Conservation (phyloP, 2,329 filamentous ascomycete genomes). For the Arthrobotrys iridis region DNA sequence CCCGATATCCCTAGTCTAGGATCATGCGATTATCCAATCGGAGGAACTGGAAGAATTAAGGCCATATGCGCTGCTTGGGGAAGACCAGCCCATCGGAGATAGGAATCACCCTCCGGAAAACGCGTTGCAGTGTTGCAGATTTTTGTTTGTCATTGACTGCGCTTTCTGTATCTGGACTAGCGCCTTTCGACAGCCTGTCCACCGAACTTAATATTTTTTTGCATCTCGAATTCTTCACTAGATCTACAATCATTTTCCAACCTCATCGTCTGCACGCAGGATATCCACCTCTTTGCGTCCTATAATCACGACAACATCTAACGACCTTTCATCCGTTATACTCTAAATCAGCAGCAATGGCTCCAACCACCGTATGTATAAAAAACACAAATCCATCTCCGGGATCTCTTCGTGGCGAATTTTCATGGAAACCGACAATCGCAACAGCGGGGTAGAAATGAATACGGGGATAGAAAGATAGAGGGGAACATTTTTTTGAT, state of each 20-base stretch:
- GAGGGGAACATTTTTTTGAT: not conserved
- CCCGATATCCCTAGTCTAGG: no score
- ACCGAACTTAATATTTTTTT: slow-evolving; percentile 1
- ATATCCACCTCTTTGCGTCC: slow-evolving; percentile 59
- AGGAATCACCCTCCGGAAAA: not conserved
- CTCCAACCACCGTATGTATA: slow-evolving; percentile 51
- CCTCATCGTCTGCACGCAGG: slow-evolving; percentile 56
- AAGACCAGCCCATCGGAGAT: not conserved
- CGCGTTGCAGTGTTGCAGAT: slow-evolving; percentile 31
- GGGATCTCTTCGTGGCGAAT: no score
- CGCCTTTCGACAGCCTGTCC: not conserved
- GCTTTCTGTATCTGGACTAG: slow-evolving; percentile 38
- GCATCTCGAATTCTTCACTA: slow-evolving; percentile 16
- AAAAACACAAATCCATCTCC: not conserved
- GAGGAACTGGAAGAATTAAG: no score
- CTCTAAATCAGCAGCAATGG: slow-evolving; percentile 50
- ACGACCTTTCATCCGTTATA: slow-evolving; percentile 57
- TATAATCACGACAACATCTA: slow-evolving; percentile 9
- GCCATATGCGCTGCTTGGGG: not conserved
- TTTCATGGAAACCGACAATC: slow-evolving; percentile 2
- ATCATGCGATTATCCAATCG: no score
- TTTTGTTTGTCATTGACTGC: slow-evolving; percentile 50
- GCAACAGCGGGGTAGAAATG: slow-evolving; percentile 57
- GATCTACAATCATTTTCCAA: slow-evolving; percentile 9
- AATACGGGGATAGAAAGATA: not conserved